Percentiles rank a stretch among this genome's conserved stretches.
These are phyloP conservation scores for Nannochloropsis gaditana DNA, from an alignment of 108 stramenopile genomes.

Conservation along the genomic window DNA sequence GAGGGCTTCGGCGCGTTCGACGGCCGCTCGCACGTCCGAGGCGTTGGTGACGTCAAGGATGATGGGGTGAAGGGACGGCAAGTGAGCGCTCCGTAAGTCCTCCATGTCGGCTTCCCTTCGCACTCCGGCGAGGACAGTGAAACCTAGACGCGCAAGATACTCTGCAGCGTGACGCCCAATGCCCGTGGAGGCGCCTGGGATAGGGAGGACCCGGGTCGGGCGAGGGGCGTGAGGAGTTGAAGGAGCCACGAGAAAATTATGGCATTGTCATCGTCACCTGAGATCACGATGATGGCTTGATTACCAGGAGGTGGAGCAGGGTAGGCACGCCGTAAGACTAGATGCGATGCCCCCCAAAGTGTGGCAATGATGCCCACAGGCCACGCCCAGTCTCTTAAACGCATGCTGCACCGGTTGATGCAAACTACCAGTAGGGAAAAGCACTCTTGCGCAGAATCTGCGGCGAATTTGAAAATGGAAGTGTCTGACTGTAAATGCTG, in stretches of 20 bases:
- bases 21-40: neutral
- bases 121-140: constrained; percentile 2
- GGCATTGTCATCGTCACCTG: neutral
- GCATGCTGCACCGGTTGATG: neutral
- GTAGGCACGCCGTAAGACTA: neutral
- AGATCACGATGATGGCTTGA: neutral
- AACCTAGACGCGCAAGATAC: neutral
- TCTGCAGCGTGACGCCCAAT: constrained; percentile 7
- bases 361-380: neutral
- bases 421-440: too few relatives aligned
- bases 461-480: too few relatives aligned
- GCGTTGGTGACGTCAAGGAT: constrained; percentile 21
- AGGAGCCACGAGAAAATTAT: neutral
- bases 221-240: neutral
- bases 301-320: neutral
- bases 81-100: constrained; percentile 15
- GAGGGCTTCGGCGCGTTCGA: neutral
- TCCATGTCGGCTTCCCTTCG: constrained; percentile 21
- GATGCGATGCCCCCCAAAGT: neutral
- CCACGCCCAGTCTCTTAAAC: neutral
- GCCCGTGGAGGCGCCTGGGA: neutral
- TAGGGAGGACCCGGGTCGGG: neutral
- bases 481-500: too few relatives aligned
- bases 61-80: constrained; percentile 16
- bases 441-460: too few relatives aligned